phyloP scores from a whole-genome alignment of 139 green algal genomes.

The Spirogloea muscicola region DNA sequence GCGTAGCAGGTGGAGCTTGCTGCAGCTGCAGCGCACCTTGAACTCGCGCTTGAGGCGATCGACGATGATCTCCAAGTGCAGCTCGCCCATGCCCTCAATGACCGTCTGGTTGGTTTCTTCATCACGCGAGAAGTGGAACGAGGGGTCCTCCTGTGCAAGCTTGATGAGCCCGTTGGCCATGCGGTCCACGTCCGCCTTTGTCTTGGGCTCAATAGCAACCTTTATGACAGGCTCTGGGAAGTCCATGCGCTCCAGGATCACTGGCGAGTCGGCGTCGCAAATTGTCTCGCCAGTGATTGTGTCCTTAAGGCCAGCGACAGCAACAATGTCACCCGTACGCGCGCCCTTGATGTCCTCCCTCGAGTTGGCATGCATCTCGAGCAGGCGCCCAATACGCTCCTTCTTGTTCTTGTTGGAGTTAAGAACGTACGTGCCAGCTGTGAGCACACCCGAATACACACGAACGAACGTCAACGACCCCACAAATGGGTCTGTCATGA shows the following conservation, averaged over 20 bases:
- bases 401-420: constrained; percentile 95
- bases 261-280: constrained; percentile 82
- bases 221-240: constrained; percentile 99
- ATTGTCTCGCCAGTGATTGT: constrained; percentile 93
- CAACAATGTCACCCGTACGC: constrained; percentile 91
- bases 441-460: constrained; percentile 79
- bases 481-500: constrained; percentile 93
- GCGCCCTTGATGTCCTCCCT: constrained; percentile 90
- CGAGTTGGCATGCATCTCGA: constrained; percentile 98
- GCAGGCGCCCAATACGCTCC: constrained; percentile 93
- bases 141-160: constrained; percentile 96
- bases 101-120: constrained; percentile 93
- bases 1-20: no score
- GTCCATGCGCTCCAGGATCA: constrained; percentile 99
- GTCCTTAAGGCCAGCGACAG: constrained; percentile 85
- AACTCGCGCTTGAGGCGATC: constrained; percentile 94
- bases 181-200: constrained; percentile 94
- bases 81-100: constrained; percentile 99
- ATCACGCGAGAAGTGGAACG: constrained; percentile 89
- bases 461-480: constrained; percentile 92
- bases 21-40: constrained; percentile 66
- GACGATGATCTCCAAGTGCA: constrained; percentile 99
- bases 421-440: constrained; percentile 78
- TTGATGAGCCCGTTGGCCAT: constrained; percentile 93
- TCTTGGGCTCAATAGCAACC: constrained; percentile 96